Conservation (phyloP, 331 rosid genomes). For the Quercus tomentella region DNA sequence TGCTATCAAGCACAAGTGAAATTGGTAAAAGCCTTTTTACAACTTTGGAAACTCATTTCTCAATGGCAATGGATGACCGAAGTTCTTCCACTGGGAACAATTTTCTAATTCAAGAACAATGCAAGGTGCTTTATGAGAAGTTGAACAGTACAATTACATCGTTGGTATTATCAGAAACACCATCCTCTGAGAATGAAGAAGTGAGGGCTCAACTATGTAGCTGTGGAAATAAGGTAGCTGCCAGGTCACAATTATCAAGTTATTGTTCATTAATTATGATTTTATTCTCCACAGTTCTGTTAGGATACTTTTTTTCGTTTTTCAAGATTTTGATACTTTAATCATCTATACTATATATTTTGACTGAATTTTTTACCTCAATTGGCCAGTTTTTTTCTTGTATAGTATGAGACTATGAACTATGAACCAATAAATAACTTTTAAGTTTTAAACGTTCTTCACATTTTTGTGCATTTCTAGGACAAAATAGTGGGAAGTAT, state of each 20-base stretch:
- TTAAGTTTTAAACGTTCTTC: slow-evolving; percentile 5
- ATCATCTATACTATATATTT: slow-evolving; percentile 10
- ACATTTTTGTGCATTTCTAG: background rate
- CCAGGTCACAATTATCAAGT: slow-evolving; percentile 52
- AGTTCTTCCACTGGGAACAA: slow-evolving; percentile 24
- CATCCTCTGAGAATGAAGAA: slow-evolving; percentile 27
- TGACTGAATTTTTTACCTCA: slow-evolving; percentile 11
- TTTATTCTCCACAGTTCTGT: slow-evolving; percentile 35
- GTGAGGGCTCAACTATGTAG: slow-evolving; percentile 29
- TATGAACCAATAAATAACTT: slow-evolving; percentile 1
- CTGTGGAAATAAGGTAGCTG: slow-evolving; percentile 68
- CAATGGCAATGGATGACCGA: slow-evolving; percentile 30
- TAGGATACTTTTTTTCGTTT: slow-evolving; percentile 36
- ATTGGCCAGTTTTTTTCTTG: slow-evolving; percentile 12
- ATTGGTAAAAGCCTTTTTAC: slow-evolving; percentile 54
- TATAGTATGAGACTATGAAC: slow-evolving; percentile 22
- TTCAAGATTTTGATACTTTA: slow-evolving; percentile 15
- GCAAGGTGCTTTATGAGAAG: slow-evolving; percentile 45
- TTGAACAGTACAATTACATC: slow-evolving; percentile 48
- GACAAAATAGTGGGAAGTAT: slow-evolving; percentile 1
- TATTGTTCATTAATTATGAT: slow-evolving; percentile 40
- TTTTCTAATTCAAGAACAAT: slow-evolving; percentile 45
- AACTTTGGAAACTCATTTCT: slow-evolving; percentile 53
- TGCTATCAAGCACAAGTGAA: slow-evolving; percentile 64
- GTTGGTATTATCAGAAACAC: slow-evolving; percentile 44